Base-by-base conservation (phyloP, 352 stramenopile genomes). In the Globisporangium recalcitrans region DNA sequence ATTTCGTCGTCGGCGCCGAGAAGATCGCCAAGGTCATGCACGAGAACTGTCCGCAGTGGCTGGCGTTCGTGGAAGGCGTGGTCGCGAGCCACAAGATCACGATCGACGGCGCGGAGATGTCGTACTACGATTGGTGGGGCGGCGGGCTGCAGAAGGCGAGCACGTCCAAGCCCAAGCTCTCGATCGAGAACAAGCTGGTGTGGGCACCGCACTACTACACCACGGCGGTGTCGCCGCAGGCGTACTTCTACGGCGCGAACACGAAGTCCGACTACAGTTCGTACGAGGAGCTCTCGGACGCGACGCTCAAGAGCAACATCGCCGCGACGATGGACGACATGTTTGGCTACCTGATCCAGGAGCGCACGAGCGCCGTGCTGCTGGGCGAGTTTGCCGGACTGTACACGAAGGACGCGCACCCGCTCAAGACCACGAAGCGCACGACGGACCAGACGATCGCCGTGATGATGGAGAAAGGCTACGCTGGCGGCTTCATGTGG, bases 91-190 rank as follows among this genome's bases (percentile, higher is more conserved):
- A 86, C 49, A 77, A 54, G 14, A 67, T 88, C 46, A 81, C 67
- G 11, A 71, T 91, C 11, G 72, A 75, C 22, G 76, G 74, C 8
- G 58, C 63, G 19, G 60, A 76, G 46, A 71, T 82, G 3, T 65
- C 66, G n/a, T 93, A 93, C 66, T 90, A 86, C 62, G 82, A 93
- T 53, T 93, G 85, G 82, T 93, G 81, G 80, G 85, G 85, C 31
- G 80, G 80, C 48, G 82, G 85, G 4, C 67, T 93, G 0, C 82
- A 93, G 59, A 74, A 79, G 14, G 85, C 85, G 14, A 68, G 62
- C 22, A 67, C 72, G 9, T 63, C 46, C n/a, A 67, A 75, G 19
- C 80, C 82, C 1, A 62, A 78, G 55, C 77, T 93, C 59, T 69
- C 67, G 7, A 75, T 84, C 32, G 63, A 70, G 4, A 87, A 93